Evolutionary conservation across 345 rosid species (phyloP), one percentile per base, ranked within the genome.

Genomic region (Corymbia maculata): DNA sequence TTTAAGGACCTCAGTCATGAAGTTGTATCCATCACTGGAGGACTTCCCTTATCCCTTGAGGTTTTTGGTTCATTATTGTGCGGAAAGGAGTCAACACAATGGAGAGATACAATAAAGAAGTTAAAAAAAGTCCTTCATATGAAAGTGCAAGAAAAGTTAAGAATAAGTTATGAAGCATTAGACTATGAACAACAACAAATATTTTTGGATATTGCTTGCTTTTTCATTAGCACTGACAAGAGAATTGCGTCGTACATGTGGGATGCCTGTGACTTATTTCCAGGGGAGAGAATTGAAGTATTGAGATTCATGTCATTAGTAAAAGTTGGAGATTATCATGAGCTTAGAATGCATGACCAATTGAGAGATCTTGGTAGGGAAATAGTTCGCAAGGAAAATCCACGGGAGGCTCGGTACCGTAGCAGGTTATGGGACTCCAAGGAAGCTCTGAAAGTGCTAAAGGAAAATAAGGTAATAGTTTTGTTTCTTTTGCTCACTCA

Each of bases 301-400:
- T 70, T 86, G 47, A 22, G 0, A 44, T 47, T 51, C 26, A 61
- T 45, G 88, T 61, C 88, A 22, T 61, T 86, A 51, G 49, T 86
- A 47, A 86, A 86, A 86, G 15, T 64, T 85, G 55, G 13, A 36
- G 30, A 24, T 6, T 28, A 59, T 26, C 47, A 9, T n/a, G 0
- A 13, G 88, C 17, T 86, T 8, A 30, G 10, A 70, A 86, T 86
- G 88, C 80, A 61, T 24, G 88, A 61, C 75, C 79, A 86, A 15
- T 22, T 61, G 13, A 10, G 79, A 88, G 89, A 87, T n/a, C n/a
- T 49, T 52, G 70, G 87, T 30, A 86, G 89, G 79, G 89, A 49
- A 75, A 86, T 90, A 85, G 86, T 55, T 2, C 36, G 51, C 0
- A 22, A 47, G 28, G 51, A 15, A 45, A 86, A 51, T 1, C 2